Conservation (phyloP, 2,329 filamentous ascomycete species). For the Plenodomus tracheiphilus region DNA sequence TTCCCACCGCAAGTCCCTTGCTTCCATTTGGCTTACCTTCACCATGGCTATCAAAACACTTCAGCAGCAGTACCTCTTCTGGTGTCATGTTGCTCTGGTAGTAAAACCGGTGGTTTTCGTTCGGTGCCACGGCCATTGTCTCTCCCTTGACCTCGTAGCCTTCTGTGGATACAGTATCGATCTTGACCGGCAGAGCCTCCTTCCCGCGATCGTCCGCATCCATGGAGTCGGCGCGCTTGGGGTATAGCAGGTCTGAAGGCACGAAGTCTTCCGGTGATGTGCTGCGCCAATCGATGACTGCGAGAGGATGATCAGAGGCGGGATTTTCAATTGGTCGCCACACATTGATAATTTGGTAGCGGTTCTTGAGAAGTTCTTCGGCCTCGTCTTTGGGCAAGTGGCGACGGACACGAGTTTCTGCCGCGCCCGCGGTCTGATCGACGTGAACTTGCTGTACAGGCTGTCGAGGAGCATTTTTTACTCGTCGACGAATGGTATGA, state of each 20-base stretch:
- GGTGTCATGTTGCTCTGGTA: constrained; percentile 70
- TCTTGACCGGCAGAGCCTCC: constrained; percentile 58
- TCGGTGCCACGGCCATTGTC: constrained; percentile 63
- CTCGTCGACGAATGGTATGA: constrained; percentile 66
- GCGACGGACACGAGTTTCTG: constrained; percentile 62
- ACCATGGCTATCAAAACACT: constrained; percentile 53
- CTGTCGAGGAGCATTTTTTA: constrained; percentile 60
- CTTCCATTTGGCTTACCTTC: constrained; percentile 47
- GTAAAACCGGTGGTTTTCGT: constrained; percentile 62
- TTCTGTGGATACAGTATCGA: constrained; percentile 53
- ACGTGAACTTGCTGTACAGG: constrained; percentile 73
- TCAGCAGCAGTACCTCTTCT: constrained; percentile 58
- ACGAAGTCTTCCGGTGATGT: constrained; percentile 62
- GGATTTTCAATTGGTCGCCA: constrained; percentile 69
- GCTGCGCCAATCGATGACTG: constrained; percentile 67
- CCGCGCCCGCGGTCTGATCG: constrained; percentile 69
- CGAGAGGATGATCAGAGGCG: constrained; percentile 68
- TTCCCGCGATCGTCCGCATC: constrained; percentile 62
- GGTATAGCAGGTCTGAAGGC: constrained; percentile 66
- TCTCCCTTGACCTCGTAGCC: constrained; percentile 67
- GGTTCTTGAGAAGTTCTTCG: constrained; percentile 58
- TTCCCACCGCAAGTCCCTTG: constrained; percentile 48
- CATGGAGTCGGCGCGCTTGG: constrained; percentile 40
- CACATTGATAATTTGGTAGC: constrained; percentile 71
- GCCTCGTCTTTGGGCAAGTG: constrained; percentile 62